Percentiles rank a stretch among this genome's conserved stretches.
Conservation (phyloP, 495 filamentous ascomycete species). For the Penicillium samsonianum region DNA sequence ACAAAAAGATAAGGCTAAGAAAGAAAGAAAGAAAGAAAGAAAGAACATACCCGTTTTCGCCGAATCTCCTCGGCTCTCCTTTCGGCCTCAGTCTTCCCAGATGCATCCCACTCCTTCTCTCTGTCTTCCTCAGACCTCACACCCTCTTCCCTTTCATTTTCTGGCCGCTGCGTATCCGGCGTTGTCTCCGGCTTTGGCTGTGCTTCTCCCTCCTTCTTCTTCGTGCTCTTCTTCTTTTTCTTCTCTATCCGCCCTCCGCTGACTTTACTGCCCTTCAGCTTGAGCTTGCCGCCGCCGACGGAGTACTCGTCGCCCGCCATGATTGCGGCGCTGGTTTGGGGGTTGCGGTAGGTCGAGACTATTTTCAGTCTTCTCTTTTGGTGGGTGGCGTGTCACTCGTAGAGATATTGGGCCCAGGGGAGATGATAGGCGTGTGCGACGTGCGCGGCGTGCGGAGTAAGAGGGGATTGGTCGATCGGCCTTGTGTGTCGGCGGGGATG, state of each 20-base stretch:
- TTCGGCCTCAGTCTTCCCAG: constrained; percentile 84
- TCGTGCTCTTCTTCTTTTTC: constrained; percentile 64
- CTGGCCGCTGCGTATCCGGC: constrained; percentile 4
- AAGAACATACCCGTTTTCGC: constrained; percentile 70
- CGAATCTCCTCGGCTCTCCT: constrained; percentile 74
- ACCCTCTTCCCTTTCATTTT: constrained; percentile 6
- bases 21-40: constrained; percentile 5
- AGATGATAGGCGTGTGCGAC: not conserved
- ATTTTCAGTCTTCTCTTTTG: not conserved
- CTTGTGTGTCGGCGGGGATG: not conserved
- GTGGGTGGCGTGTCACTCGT: constrained; percentile 4
- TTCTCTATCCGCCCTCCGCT: constrained; percentile 52
- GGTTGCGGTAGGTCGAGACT: not conserved
- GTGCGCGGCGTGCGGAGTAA: constrained; percentile 27
- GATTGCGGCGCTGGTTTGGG: not conserved
- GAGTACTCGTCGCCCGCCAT: constrained; percentile 65
- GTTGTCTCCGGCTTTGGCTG: not conserved
- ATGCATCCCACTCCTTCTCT: constrained; percentile 6
- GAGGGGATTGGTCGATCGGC: constrained; percentile 6
- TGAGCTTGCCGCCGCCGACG: constrained; percentile 65
- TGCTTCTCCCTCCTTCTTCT: constrained; percentile 35
- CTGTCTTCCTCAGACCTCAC: constrained; percentile 11
- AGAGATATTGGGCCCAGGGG: not conserved
- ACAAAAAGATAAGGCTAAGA: not conserved
- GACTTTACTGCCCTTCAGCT: constrained; percentile 74